These are phyloP conservation scores for Helotiales sp. DNA, from an alignment of 2,329 filamentous ascomycete genomes.

Conservation along the genomic window DNA sequence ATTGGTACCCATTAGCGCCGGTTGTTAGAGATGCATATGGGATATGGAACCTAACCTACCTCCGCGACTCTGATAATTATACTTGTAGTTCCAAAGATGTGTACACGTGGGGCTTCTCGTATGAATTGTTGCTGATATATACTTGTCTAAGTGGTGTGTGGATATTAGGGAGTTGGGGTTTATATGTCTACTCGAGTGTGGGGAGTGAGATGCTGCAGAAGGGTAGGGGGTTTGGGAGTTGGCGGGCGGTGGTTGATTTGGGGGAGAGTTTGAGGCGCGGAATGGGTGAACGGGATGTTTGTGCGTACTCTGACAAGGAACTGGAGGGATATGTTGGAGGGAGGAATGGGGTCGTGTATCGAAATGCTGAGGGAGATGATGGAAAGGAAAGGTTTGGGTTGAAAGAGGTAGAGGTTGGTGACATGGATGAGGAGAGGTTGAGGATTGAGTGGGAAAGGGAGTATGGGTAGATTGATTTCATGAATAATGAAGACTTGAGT, in stretches of 20 bases:
- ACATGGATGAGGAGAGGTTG: not conserved
- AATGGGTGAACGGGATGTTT: not conserved
- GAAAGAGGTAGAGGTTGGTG: not conserved
- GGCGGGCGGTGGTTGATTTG: not conserved
- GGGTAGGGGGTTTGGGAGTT: not conserved
- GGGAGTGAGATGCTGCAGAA: not conserved
- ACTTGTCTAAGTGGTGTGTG: not conserved
- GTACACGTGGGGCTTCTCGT: constrained; percentile 4
- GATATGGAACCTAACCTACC: not conserved
- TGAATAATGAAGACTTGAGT: too few relatives aligned
- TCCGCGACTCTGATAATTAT: not conserved
- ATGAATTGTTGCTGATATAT: not conserved
- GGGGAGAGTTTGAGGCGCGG: not conserved
- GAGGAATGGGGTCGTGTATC: not conserved
- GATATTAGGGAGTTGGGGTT: not conserved
- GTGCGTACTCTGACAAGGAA: not conserved
- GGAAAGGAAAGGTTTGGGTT: not conserved
- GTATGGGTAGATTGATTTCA: not conserved
- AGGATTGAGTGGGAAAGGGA: not conserved
- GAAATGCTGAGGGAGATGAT: not conserved
- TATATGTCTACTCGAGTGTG: not conserved
- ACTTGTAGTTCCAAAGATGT: not conserved
- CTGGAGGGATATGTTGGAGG: not conserved
- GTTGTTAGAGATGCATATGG: not conserved
- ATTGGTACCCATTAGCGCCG: not conserved